Evolutionary conservation across 2,329 filamentous ascomycete genomes (phyloP), one percentile per base, ranked within the genome.

Genomic region (Akanthomyces dipterigenus): DNA sequence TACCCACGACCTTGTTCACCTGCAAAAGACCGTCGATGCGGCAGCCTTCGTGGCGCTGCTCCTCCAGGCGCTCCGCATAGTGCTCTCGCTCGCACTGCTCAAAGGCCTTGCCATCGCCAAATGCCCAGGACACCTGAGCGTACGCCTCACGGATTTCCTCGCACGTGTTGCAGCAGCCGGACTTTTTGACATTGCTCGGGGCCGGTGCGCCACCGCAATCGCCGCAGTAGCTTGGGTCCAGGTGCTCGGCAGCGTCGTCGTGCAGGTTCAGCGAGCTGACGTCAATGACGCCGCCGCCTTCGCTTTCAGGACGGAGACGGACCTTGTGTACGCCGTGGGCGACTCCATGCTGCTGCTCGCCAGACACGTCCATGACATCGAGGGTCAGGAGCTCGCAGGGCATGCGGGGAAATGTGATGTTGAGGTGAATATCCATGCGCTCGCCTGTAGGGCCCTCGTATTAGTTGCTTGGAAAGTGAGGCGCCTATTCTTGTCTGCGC

Each of bases 351-450:
- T 99, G 95, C 71, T 97, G 89, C 76, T 99, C 95, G 65, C 95
- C 95, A 24, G 92, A 96, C 28, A 98, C 93, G 77, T 99, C 95
- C 95, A 99, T 99, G 61, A 99, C 93, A 74, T 99, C 95, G 69
- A 99, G 87, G 14, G 95, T 97, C 66, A 98, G 81, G 56, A 99
- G 86, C 76, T 98, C 93, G 78, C 95, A 99, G 11, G 95, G 95
- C 67, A 99, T 84, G 65, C 88, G 87, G 11, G 95, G 95, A 73
- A 99, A 99, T 51, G 91, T 95, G 63, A 99, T 88, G 79, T 99
- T 99, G 76, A 99, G 84, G 74, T 96, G 92, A 66, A 99, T 99
- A 75, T 98, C 95, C 93, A 99, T 98, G 76, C 93, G 91, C 81
- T 99, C 93, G 74, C 91, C 90, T 91, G 67, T 72, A n/a, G 38